These are phyloP conservation scores for Zoysia matrella DNA, from an alignment of 202 grass and related monocot species.

Conservation along the genomic window DNA sequence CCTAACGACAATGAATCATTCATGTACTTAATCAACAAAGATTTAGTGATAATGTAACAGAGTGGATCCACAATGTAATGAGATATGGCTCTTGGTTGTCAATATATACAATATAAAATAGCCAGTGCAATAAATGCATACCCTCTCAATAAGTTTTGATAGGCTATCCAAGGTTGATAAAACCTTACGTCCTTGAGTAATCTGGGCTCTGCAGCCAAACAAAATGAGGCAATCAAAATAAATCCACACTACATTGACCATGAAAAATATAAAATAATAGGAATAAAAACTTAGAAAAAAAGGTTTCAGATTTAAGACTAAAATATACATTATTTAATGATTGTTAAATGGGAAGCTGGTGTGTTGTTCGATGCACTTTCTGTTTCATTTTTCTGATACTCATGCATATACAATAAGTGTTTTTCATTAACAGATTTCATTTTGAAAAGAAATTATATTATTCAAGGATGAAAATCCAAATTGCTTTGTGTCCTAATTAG, in stretches of 20 bases:
- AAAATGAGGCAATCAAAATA: constrained; percentile 49
- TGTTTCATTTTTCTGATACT: not conserved
- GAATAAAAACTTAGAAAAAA: not conserved
- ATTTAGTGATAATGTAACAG: not conserved
- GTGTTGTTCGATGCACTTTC: not conserved
- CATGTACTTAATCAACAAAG: not conserved
- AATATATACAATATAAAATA: constrained; percentile 29
- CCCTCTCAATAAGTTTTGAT: constrained; percentile 91
- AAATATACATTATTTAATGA: constrained; percentile 18
- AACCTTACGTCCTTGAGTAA: constrained; percentile 95
- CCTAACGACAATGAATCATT: constrained; percentile 1
- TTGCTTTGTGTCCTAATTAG: not conserved
- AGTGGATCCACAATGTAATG: constrained; percentile 5
- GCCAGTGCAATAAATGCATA: constrained; percentile 44
- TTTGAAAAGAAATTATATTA: not conserved
- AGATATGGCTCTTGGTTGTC: constrained; percentile 6
- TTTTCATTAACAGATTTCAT: constrained; percentile 11
- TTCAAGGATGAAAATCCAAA: not conserved
- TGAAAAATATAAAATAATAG: too few relatives aligned
- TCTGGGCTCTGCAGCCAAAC: constrained; percentile 69
- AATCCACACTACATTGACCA: constrained; percentile 4
- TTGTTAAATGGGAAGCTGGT: not conserved
- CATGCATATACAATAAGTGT: constrained; percentile 16
- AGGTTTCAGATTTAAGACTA: constrained; percentile 26
- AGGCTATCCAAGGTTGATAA: constrained; percentile 75